These are phyloP conservation scores for Lenwebbia sp. DNA, from an alignment of 345 rosid species.

Conservation along the genomic window DNA sequence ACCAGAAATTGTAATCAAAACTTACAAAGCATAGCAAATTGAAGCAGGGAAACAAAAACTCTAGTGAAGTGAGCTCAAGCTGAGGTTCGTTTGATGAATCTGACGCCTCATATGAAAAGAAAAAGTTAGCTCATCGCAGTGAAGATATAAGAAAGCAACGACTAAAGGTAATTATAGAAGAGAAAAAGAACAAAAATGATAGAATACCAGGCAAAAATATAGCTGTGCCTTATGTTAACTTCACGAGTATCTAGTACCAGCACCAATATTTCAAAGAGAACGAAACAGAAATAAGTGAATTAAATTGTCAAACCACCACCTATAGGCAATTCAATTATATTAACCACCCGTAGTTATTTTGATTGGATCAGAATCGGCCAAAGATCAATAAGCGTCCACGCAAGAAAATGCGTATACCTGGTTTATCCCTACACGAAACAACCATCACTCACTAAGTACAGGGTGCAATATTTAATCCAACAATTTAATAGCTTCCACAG, in stretches of 20 bases:
- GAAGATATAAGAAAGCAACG: neutral
- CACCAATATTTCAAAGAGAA: neutral
- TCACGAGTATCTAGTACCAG: neutral
- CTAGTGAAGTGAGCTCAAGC: conserved; percentile 52
- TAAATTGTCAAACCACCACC: conserved; percentile 2
- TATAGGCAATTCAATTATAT: conserved; percentile 1
- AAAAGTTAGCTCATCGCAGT: conserved; percentile 30
- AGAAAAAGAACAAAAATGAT: conserved; percentile 2
- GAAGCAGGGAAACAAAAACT: conserved; percentile 57
- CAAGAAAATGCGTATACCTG: neutral
- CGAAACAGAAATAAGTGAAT: neutral
- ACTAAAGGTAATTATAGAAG: neutral
- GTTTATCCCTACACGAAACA: conserved; percentile 1
- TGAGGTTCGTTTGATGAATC: conserved; percentile 62
- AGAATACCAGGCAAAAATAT: neutral
- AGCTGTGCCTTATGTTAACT: neutral
- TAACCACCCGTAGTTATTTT: neutral
- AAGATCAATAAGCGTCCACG: neutral
- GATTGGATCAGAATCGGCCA: neutral
- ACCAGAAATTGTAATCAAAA: conserved; percentile 7
- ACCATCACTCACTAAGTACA: conserved; percentile 1
- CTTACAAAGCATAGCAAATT: conserved; percentile 58
- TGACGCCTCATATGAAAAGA: conserved; percentile 42
- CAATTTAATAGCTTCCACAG: conserved; percentile 1
- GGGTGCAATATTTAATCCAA: neutral